Evolutionary conservation across 257 asterid species (phyloP), one percentile per base, ranked within the genome.

Genomic region (Perilla frutescens): DNA sequence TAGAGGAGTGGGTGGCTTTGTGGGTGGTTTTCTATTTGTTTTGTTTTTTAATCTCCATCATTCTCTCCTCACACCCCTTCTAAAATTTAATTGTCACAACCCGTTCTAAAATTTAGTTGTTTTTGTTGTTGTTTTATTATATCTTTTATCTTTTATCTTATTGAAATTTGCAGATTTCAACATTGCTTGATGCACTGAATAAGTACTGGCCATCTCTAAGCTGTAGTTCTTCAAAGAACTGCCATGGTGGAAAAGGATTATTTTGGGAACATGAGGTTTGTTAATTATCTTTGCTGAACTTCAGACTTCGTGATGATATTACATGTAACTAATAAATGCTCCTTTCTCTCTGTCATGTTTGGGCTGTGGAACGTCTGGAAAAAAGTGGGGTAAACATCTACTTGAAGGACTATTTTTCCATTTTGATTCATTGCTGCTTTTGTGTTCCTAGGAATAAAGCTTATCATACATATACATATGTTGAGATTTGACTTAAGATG

Each of bases 241-340:
- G 98, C 84, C 93, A 90, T 78, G 88, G 90, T 57, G 87, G 87
- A 55, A 89, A 77, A 73, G 98, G 98, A 81, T 32, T 86, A 63
- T 91, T 93, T 81, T 93, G 98, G 98, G 98, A 84, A 77, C 98
- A 93, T 75, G 98, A 93, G 98, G 98, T 91, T 73, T 49, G 77
- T 70, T 56, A 43, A 49, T 74, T 74, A 29, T 47, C 72, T 66
- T 47, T 50, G 57, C 13, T 41, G 37, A 31, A 29, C 63, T 61
- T 75, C 62, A 68, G 50, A 76, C 47, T 37, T 66, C n/a, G 7
- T 50, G 72, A 79, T 67, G 47, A 62, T 51, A 66, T 58, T 70
- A 49, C 73, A 43, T 53, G 74, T 40, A 77, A 81, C 96, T 90
- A 77, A 90, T 83, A 9, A 20, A 60, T 79, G 54, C 62, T 84